Evolutionary conservation across 2,329 filamentous ascomycete genomes (phyloP).

Genomic region (Paraconiothyrium brasiliense): DNA sequence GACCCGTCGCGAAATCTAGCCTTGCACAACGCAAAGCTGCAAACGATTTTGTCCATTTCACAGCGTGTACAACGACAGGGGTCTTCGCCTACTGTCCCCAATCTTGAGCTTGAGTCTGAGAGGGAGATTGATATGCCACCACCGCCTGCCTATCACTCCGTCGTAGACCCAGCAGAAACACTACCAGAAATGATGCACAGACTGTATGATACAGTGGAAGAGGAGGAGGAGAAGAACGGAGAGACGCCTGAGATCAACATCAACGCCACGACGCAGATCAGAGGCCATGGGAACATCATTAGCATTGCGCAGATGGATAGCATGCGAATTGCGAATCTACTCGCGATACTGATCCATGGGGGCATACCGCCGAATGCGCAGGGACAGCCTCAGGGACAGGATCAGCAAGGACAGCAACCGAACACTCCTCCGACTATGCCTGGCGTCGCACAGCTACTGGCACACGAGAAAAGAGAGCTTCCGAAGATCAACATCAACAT

Average conservation of each 20-base stretch:
- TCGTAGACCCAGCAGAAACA: slow-evolving; percentile 31
- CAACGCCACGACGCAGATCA: slow-evolving; percentile 46
- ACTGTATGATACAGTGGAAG: slow-evolving; percentile 28
- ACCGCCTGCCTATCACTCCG: slow-evolving; percentile 44
- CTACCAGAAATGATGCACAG: slow-evolving; percentile 31
- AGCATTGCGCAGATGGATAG: slow-evolving; percentile 45
- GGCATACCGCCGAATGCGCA: slow-evolving; percentile 14
- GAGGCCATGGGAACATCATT: slow-evolving; percentile 47
- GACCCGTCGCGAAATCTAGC: slow-evolving; percentile 31
- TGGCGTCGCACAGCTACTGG: neutral
- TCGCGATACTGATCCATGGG: slow-evolving; percentile 34
- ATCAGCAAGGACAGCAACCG: too few relatives aligned
- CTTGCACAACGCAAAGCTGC: slow-evolving; percentile 33
- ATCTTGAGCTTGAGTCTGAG: slow-evolving; percentile 4
- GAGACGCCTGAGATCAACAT: slow-evolving; percentile 43
- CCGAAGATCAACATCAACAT: slow-evolving; percentile 43
- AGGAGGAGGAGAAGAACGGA: slow-evolving; percentile 22
- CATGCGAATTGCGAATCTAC: slow-evolving; percentile 37
- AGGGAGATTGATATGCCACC: slow-evolving; percentile 29
- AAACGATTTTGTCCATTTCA: slow-evolving; percentile 18
- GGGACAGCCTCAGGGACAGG: slow-evolving; percentile 14
- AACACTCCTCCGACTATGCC: neutral
- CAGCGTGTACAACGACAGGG: slow-evolving; percentile 15
- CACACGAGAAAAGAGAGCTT: slow-evolving; percentile 18
- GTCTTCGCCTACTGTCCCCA: neutral